Percentiles rank a stretch among this genome's conserved stretches.
Evolutionary conservation across 768 basidiomycete species (phyloP).

Genomic region (Thelephora ganbajun): DNA sequence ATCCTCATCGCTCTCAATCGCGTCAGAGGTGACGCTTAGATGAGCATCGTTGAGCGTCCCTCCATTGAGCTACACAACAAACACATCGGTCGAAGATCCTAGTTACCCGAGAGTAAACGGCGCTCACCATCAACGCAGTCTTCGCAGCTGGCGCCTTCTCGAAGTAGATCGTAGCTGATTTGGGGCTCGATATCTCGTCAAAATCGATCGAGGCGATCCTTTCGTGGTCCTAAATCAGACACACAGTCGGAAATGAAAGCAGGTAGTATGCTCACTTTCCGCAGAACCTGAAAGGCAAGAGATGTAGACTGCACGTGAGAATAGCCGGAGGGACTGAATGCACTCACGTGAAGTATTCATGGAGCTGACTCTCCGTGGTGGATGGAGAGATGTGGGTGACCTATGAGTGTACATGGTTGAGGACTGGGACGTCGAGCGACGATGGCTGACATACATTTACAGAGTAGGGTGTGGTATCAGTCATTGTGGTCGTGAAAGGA

Average conservation of each 20-base stretch:
- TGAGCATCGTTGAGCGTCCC: slow-evolving; percentile 62
- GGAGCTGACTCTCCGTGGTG: slow-evolving; percentile 54
- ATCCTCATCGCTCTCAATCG: slow-evolving; percentile 40
- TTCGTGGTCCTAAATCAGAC: slow-evolving; percentile 4
- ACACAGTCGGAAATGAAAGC: neutral
- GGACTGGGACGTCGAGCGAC: too few species aligned
- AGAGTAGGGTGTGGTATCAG: too few species aligned
- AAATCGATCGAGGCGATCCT: slow-evolving; percentile 60
- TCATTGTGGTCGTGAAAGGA: too few species aligned
- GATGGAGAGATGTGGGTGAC: slow-evolving; percentile 56
- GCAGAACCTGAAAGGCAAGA: slow-evolving; percentile 48
- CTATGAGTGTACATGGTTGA: slow-evolving; percentile 19
- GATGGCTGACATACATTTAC: too few species aligned
- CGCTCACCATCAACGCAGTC: slow-evolving; percentile 67
- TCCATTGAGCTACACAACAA: slow-evolving; percentile 43
- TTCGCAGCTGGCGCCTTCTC: slow-evolving; percentile 74
- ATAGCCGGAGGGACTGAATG: neutral
- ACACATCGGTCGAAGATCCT: neutral
- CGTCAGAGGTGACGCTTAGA: slow-evolving; percentile 60
- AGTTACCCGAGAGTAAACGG: neutral
- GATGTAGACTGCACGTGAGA: slow-evolving; percentile 4
- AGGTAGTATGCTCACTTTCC: slow-evolving; percentile 44
- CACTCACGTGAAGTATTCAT: slow-evolving; percentile 71
- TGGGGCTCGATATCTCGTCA: slow-evolving; percentile 24
- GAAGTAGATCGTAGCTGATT: slow-evolving; percentile 64